Evolutionary conservation across 768 basidiomycete genomes (phyloP), one percentile per base, ranked within the genome.

Genomic region (Podaxis rugospora): DNA sequence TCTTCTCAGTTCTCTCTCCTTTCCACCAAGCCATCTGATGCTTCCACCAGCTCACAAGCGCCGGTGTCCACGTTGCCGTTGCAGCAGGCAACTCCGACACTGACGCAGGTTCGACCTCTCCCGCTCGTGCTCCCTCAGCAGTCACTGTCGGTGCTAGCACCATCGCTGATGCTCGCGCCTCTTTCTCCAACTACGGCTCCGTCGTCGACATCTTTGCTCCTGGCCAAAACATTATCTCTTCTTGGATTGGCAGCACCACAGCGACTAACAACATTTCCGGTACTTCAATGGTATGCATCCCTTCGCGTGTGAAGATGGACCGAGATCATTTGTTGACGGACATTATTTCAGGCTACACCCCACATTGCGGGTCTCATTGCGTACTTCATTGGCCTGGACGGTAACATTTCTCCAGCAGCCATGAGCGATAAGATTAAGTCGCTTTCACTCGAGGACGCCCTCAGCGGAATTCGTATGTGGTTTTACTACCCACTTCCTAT

Each of bases 361-460:
- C 75, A 78, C 59, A 63, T 79, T 53, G 69, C 76, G 21, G 78
- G 78, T 25, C 65, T 78, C 44, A 68, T 76, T 42, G 76, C 78
- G 25, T 75, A 75, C 61, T 61, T 77, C 44, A 70, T 78, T 53
- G 62, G 61, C 18, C 59, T 69, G 21, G 57, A 72, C 21, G 76
- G 76, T 7, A 75, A 75, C 55, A 47, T 55, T 27, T 60, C 68
- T 40, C 78, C 78, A 10, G 74, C 71, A 13, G 67, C 62, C 11
- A 73, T 78, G 62, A 62, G 59, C 25, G 61, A 61, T 25, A 65
- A 65, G 32, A 40, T 80, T 63, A 62, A 72, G 63, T 59, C 21
- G 32, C 65, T 74, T 28, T 59, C 65, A 35, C 54, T 72, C 37
- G 74, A 73, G 62, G 68, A 64, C 28, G 71, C 63, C 53, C 64